Percentiles rank a stretch among this genome's conserved stretches.
Evolutionary conservation across 108 stramenopile genomes (phyloP).

Genomic region (Pseudonitzschia delicatissima): DNA sequence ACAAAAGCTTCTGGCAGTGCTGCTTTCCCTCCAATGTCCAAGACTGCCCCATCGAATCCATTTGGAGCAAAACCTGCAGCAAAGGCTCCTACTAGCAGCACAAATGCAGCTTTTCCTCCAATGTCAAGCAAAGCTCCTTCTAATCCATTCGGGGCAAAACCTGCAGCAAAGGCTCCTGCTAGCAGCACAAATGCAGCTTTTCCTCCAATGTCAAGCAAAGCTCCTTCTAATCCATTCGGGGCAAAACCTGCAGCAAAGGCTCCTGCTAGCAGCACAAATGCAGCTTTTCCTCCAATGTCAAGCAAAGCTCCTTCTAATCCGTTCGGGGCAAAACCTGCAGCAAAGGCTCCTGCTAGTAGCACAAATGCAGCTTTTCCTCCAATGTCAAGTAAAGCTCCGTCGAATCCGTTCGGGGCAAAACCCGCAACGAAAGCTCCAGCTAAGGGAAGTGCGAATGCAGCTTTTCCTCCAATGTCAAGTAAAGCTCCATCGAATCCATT

Average conservation of each 20-base stretch:
- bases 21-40: constrained; percentile 42
- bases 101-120: constrained; percentile 47
- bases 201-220: constrained; percentile 56
- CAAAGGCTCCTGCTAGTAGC: background rate
- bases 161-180: constrained; percentile 1
- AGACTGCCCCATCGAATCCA: constrained; percentile 39
- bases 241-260: background rate
- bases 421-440: background rate
- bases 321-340: background rate
- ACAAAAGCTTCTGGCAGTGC: background rate
- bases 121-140: constrained; percentile 52
- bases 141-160: constrained; percentile 43
- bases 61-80: constrained; percentile 15
- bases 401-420: constrained; percentile 8
- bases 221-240: constrained; percentile 42
- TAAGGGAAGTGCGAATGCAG: background rate
- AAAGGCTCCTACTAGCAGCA: constrained; percentile 4
- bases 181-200: constrained; percentile 24
- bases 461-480: constrained; percentile 38
- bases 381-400: constrained; percentile 39
- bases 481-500: constrained; percentile 33
- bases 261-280: constrained; percentile 9
- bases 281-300: constrained; percentile 40
- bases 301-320: constrained; percentile 26
- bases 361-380: constrained; percentile 34